phyloP scores from a whole-genome alignment of 2,329 filamentous ascomycete species.

The Helotiales sp. region DNA sequence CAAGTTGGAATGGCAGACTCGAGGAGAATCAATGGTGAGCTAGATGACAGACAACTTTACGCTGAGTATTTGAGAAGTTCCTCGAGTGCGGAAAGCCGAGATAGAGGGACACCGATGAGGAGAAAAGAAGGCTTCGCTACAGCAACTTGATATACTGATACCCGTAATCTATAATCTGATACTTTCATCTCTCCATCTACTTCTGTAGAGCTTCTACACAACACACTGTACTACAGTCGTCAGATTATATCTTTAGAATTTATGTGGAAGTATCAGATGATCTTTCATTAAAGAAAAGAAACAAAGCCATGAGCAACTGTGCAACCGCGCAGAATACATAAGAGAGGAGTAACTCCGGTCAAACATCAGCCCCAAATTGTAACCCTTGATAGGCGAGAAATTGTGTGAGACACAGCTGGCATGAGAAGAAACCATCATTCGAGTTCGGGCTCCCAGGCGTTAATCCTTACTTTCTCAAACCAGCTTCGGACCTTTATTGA shows the following conservation, averaged over 20 bases:
- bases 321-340: no score
- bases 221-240: no score
- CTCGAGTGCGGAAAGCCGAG: conserved; percentile 2
- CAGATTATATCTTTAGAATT: no score
- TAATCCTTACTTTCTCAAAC: neutral
- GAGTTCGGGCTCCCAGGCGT: no score
- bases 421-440: no score
- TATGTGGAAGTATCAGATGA: no score
- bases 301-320: neutral
- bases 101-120: neutral
- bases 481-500: conserved; percentile 41
- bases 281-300: no score
- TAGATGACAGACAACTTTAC: conserved; percentile 26
- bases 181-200: neutral
- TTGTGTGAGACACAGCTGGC: no score
- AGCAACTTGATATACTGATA: neutral
- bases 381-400: no score
- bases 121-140: neutral
- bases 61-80: conserved; percentile 29
- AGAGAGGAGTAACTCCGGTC: neutral
- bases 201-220: neutral
- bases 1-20: neutral
- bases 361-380: neutral
- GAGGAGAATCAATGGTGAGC: conserved; percentile 9
- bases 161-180: neutral